A percentile compares a stretch with the other conserved stretches of the same genome.
These are phyloP conservation scores for Cyclocybe cylindracea DNA, from an alignment of 768 basidiomycete genomes.

Conservation along the genomic window DNA sequence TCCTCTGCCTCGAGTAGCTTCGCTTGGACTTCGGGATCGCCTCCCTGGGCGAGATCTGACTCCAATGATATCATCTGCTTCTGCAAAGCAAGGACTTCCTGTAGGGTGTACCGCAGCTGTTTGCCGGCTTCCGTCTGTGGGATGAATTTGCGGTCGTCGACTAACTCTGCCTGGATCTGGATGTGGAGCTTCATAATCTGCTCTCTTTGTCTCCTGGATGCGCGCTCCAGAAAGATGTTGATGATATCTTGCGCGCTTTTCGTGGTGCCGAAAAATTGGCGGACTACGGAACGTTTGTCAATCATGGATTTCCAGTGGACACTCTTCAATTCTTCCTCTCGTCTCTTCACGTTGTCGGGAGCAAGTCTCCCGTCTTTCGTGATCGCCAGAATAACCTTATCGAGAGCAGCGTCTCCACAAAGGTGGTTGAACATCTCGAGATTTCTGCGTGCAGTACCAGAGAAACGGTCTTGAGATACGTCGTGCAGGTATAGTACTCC, in stretches of 20 bases:
- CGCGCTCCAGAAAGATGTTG: neutral
- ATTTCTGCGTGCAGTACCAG: neutral
- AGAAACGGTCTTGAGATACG: neutral
- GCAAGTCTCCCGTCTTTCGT: neutral
- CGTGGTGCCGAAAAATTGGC: neutral
- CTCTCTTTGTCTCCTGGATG: neutral
- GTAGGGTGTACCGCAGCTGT: conserved; percentile 12
- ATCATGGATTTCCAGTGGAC: conserved; percentile 1
- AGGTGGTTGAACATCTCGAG: conserved; percentile 2
- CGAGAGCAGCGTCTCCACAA: neutral
- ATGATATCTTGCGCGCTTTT: neutral
- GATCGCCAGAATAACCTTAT: neutral
- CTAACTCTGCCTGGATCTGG: conserved; percentile 16
- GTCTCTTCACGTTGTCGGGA: neutral
- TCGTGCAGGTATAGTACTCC: neutral
- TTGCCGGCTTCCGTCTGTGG: conserved; percentile 16
- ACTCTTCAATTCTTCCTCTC: neutral
- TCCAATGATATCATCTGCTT: neutral
- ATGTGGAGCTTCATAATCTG: neutral
- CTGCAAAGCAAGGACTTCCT: conserved; percentile 9
- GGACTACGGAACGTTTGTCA: neutral
- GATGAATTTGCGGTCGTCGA: conserved; percentile 7
- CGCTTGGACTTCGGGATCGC: neutral
- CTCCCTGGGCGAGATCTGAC: neutral
- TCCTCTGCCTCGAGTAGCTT: neutral